phyloP scores from a whole-genome alignment of 805 yeast species.

The Yamadazyma phyllophila region DNA sequence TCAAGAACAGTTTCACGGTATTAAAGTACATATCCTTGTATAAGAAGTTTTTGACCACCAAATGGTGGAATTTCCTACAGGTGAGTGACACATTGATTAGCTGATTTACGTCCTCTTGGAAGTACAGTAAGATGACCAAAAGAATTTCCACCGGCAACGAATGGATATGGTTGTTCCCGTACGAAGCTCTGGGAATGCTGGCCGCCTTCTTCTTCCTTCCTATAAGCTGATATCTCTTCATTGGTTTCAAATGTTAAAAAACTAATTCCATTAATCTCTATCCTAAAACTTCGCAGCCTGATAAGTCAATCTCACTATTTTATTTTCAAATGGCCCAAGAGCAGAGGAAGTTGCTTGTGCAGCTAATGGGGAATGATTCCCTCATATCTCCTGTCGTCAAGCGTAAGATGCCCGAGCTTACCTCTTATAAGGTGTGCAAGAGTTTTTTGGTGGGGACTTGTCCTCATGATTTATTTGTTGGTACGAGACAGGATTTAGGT shows the following conservation, averaged over 20 bases:
- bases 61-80: conserved; percentile 35
- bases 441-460: conserved; percentile 82
- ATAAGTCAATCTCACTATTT: background rate
- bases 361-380: conserved; percentile 71
- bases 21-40: conserved; percentile 33
- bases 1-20: conserved; percentile 26
- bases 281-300: background rate
- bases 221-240: conserved; percentile 43
- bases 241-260: conserved; percentile 8
- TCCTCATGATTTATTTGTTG: conserved; percentile 77
- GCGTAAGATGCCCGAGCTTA: conserved; percentile 41
- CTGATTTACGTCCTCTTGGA: conserved; percentile 20
- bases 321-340: conserved; percentile 50
- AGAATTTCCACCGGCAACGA: conserved; percentile 46
- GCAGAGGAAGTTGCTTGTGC: conserved; percentile 73
- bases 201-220: conserved; percentile 30
- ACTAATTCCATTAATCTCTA: background rate
- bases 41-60: conserved; percentile 36
- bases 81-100: conserved; percentile 28
- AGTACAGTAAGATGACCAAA: conserved; percentile 27
- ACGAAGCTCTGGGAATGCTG: conserved; percentile 11
- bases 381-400: conserved; percentile 28
- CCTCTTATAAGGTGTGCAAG: conserved; percentile 62
- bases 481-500: conserved; percentile 82
- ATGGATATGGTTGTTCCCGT: conserved; percentile 31